Evolutionary conservation across 495 filamentous ascomycete species (phyloP).

Genomic region (Penicillium paradoxum): DNA sequence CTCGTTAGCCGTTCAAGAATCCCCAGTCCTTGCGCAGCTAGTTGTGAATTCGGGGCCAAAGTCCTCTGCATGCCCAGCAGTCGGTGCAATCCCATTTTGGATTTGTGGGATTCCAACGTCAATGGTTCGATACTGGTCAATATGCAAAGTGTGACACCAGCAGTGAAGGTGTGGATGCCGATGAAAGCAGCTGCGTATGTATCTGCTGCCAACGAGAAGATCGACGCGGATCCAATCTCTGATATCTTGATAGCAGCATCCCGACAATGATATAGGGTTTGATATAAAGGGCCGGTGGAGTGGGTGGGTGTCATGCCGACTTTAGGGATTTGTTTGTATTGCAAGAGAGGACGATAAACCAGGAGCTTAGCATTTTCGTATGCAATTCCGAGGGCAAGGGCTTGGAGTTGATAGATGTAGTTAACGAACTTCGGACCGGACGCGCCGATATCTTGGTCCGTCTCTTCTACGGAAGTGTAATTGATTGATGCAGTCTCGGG

Average conservation of each 20-base stretch:
- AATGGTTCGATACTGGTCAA: constrained; percentile 26
- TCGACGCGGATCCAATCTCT: constrained; percentile 3
- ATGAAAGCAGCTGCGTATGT: constrained; percentile 31
- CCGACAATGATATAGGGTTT: constrained; percentile 10
- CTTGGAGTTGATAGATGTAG: constrained; percentile 30
- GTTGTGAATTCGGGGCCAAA: constrained; percentile 11
- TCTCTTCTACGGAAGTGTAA: constrained; percentile 19
- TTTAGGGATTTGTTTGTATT: constrained; percentile 12
- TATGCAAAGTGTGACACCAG: constrained; percentile 23
- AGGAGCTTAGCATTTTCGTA: constrained; percentile 27
- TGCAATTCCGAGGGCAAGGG: constrained; percentile 21
- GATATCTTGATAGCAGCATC: constrained; percentile 26
- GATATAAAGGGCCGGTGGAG: neutral
- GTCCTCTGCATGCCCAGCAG: constrained; percentile 20
- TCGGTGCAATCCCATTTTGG: constrained; percentile 19
- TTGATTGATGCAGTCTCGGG: neutral
- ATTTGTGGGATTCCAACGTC: constrained; percentile 8
- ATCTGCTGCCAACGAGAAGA: constrained; percentile 19
- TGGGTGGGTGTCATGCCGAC: neutral
- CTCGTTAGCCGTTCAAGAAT: constrained; percentile 21
- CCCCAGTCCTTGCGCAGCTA: constrained; percentile 23
- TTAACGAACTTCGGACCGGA: constrained; percentile 22
- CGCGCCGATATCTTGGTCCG: constrained; percentile 26
- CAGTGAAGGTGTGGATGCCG: constrained; percentile 29
- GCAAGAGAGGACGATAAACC: constrained; percentile 21